Conservation (phyloP, 805 yeast species). For the Saturnispora quitensis region DNA sequence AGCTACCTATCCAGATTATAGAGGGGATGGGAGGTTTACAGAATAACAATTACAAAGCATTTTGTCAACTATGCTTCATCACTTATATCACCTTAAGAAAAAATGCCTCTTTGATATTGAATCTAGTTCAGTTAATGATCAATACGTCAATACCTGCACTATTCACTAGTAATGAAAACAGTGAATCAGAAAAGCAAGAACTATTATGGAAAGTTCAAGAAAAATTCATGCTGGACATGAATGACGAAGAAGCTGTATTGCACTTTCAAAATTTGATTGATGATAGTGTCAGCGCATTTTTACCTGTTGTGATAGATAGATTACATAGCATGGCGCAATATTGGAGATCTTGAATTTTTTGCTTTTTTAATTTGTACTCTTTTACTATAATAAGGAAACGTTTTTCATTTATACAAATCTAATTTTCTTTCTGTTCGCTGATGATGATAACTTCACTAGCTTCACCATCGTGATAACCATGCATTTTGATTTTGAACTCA, state of each 20-base stretch:
- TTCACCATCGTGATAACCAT: slow-evolving; percentile 73
- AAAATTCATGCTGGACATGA: slow-evolving; percentile 85
- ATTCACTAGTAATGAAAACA: slow-evolving; percentile 30
- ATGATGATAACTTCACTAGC: slow-evolving; percentile 20
- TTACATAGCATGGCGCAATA: slow-evolving; percentile 94
- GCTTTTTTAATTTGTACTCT: background rate
- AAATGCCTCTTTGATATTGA: slow-evolving; percentile 81
- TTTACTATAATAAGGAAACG: slow-evolving; percentile 3
- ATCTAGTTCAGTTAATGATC: slow-evolving; percentile 87
- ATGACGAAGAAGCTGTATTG: slow-evolving; percentile 90
- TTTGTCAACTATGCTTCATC: slow-evolving; percentile 89
- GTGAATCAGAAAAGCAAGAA: slow-evolving; percentile 64
- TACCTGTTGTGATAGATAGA: slow-evolving; percentile 93
- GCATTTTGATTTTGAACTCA: slow-evolving; percentile 72
- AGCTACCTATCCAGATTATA: slow-evolving; percentile 89
- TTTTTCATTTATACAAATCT: slow-evolving; percentile 3
- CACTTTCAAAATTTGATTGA: slow-evolving; percentile 92
- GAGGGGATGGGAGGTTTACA: slow-evolving; percentile 96
- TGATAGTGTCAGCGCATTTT: slow-evolving; percentile 85
- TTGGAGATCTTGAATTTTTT: slow-evolving; percentile 69
- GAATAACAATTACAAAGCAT: slow-evolving; percentile 76
- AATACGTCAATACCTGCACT: slow-evolving; percentile 90
- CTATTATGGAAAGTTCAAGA: slow-evolving; percentile 89
- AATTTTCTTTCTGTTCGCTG: slow-evolving; percentile 7
- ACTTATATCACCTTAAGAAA: slow-evolving; percentile 85